These are phyloP conservation scores for Collybia mongolica DNA, from an alignment of 768 basidiomycete species.

Conservation along the genomic window DNA sequence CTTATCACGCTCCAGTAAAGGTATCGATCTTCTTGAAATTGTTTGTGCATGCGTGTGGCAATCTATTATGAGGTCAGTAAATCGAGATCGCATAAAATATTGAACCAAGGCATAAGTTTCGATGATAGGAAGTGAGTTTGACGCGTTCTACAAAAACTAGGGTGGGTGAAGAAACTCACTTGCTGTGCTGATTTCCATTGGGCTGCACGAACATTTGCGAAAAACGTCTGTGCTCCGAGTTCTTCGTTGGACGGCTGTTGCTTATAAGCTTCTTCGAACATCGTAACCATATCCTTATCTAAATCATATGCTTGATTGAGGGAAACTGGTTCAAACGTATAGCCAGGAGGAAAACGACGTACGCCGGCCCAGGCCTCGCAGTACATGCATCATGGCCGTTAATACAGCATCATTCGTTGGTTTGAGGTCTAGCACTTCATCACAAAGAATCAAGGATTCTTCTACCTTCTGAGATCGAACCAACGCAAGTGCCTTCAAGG, in stretches of 20 bases:
- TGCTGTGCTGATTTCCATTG: slow-evolving; percentile 89
- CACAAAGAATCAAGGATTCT: slow-evolving; percentile 74
- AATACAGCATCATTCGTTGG: slow-evolving; percentile 73
- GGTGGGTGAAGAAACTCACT: slow-evolving; percentile 33
- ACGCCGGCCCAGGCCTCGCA: slow-evolving; percentile 75
- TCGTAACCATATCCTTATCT: slow-evolving; percentile 78
- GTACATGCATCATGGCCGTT: slow-evolving; percentile 80
- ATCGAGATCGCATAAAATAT: not conserved
- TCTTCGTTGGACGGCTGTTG: slow-evolving; percentile 81
- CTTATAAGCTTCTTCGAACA: slow-evolving; percentile 88
- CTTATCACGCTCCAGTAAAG: slow-evolving; percentile 84
- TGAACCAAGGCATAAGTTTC: not conserved
- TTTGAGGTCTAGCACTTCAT: slow-evolving; percentile 74
- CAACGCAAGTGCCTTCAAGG: slow-evolving; percentile 82
- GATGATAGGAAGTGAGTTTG: too few relatives aligned
- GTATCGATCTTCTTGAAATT: slow-evolving; percentile 80
- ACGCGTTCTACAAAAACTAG: not conserved
- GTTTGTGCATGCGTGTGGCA: slow-evolving; percentile 79
- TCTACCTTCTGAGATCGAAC: slow-evolving; percentile 85
- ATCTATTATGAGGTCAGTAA: slow-evolving; percentile 40
- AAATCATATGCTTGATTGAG: not conserved
- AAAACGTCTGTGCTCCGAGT: slow-evolving; percentile 80
- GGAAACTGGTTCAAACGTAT: slow-evolving; percentile 4
- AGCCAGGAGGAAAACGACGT: slow-evolving; percentile 17
- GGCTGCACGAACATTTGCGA: slow-evolving; percentile 75